Conservation (phyloP, 768 basidiomycete genomes). For the Podaxis sp. region DNA sequence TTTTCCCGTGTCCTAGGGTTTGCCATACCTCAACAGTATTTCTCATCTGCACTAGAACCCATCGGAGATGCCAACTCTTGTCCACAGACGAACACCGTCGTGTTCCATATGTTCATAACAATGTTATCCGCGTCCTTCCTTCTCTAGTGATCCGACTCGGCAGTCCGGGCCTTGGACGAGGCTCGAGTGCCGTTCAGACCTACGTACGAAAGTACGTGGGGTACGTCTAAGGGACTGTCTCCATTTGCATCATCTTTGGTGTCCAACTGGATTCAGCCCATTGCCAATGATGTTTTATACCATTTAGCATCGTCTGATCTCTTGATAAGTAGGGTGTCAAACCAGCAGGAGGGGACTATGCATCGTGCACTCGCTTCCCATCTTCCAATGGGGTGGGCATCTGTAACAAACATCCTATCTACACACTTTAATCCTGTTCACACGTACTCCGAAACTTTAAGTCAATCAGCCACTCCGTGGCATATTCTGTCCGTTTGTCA, state of each 20-base stretch:
- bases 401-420: background rate
- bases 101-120: background rate
- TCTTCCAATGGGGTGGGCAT: conserved; percentile 8
- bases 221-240: background rate
- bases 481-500: conserved; percentile 13
- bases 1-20: background rate
- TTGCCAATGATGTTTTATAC: background rate
- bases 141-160: background rate
- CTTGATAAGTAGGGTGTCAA: too few relatives aligned
- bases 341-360: background rate
- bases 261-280: background rate
- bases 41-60: background rate
- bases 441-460: conserved; percentile 6
- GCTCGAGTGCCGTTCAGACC: background rate
- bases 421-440: background rate
- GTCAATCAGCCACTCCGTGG: conserved; percentile 4
- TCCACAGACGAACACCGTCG: background rate
- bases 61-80: background rate
- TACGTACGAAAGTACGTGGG: background rate
- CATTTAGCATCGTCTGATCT: background rate
- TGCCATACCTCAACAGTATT: background rate
- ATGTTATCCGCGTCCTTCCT: background rate
- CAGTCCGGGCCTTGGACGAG: background rate
- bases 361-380: background rate
- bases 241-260: background rate